Percentiles rank a stretch among this genome's conserved stretches.
Evolutionary conservation across 2,329 filamentous ascomycete genomes (phyloP).

Genomic region (Sporothrix dimorphospora): DNA sequence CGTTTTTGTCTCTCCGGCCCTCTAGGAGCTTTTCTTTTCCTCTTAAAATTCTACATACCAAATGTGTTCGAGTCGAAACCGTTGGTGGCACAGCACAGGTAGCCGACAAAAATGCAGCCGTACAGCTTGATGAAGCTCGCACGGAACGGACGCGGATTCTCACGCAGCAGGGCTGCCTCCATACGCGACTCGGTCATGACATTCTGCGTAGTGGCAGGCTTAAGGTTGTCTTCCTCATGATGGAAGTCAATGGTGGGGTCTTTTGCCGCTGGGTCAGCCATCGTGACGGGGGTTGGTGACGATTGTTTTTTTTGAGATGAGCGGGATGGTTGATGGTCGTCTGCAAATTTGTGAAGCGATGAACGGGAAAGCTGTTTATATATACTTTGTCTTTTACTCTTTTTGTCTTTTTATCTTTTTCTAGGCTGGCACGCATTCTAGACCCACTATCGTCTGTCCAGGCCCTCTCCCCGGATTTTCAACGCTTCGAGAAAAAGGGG

Average conservation of each 20-base stretch:
- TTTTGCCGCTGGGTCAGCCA: not conserved
- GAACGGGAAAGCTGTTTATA: not conserved
- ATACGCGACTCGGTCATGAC: slow-evolving; percentile 25
- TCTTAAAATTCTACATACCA: not conserved
- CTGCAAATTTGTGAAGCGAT: not conserved
- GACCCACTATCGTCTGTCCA: not conserved
- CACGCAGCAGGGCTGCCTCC: slow-evolving; percentile 23
- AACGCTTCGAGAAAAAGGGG: not conserved
- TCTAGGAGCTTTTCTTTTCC: not conserved
- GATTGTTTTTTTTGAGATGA: not conserved
- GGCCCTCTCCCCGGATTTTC: not conserved
- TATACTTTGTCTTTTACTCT: not conserved
- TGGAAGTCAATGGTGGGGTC: not conserved
- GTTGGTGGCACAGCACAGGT: slow-evolving; percentile 26
- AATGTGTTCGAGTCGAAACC: slow-evolving; percentile 26
- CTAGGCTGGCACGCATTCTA: not conserved
- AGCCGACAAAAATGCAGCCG: slow-evolving; percentile 26
- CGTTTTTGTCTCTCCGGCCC: not conserved
- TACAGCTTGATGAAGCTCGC: slow-evolving; percentile 25
- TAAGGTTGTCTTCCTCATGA: slow-evolving; percentile 10
- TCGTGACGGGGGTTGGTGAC: not conserved
- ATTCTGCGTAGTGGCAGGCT: slow-evolving; percentile 14
- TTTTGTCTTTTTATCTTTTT: not conserved
- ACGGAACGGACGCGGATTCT: slow-evolving; percentile 21
- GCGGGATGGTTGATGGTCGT: not conserved